Conservation (phyloP, 78 protist species). For the Emiliania huxleyi region DNA sequence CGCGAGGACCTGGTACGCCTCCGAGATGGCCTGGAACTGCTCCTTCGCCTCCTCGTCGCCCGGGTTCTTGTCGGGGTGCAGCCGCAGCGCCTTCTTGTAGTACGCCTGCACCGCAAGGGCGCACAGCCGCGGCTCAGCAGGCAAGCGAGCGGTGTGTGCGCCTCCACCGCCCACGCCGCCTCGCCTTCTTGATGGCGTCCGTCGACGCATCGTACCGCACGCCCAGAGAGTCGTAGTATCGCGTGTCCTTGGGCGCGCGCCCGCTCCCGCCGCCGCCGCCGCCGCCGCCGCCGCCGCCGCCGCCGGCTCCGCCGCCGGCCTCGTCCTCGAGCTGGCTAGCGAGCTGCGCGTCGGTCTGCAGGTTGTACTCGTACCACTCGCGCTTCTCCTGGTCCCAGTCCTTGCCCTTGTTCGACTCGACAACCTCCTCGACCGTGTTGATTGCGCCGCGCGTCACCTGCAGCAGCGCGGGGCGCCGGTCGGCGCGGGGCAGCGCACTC, state of each 20-base stretch:
- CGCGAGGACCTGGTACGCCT: slow-evolving; percentile 59
- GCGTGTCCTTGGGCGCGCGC: background rate
- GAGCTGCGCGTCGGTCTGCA: background rate
- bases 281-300: background rate
- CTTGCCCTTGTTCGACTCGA: background rate
- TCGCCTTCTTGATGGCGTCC: slow-evolving; percentile 39
- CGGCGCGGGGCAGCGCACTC: too few species aligned
- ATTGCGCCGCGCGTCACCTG: background rate
- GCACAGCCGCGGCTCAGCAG: too few species aligned
- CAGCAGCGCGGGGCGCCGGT: too few species aligned
- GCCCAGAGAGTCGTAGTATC: slow-evolving; percentile 38
- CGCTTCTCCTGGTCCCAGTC: background rate
- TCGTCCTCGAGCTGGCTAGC: background rate
- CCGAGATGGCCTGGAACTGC: slow-evolving; percentile 32
- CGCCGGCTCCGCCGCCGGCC: background rate
- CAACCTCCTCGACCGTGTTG: background rate
- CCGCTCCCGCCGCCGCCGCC: background rate
- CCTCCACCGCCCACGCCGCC: too few species aligned
- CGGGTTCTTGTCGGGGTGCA: slow-evolving; percentile 63
- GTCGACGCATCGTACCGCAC: slow-evolving; percentile 4
- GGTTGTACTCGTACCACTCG: background rate
- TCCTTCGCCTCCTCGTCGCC: slow-evolving; percentile 26
- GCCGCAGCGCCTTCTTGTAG: slow-evolving; percentile 44
- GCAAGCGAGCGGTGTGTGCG: too few species aligned
- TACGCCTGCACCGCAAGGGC: too few species aligned